Percentiles rank a stretch among this genome's conserved stretches.
phyloP scores from a whole-genome alignment of 1,284 basidiomycete genomes.

The Tylopilus sp. region DNA sequence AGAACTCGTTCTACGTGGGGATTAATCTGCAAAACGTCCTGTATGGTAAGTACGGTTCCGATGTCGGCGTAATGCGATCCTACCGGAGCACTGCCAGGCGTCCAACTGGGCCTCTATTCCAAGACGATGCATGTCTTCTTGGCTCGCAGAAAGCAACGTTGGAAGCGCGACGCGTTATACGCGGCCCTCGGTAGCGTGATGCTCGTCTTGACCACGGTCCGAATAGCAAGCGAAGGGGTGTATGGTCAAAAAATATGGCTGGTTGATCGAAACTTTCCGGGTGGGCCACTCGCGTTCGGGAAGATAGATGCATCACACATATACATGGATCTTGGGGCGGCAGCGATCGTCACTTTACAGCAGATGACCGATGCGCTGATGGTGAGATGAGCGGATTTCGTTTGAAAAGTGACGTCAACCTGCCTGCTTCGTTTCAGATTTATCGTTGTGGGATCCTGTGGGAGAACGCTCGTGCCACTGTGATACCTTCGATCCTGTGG shows the following conservation, averaged over 20 bases:
- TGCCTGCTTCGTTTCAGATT: constrained; percentile 8
- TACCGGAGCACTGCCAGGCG: background rate
- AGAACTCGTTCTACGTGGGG: constrained; percentile 10
- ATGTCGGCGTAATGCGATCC: background rate
- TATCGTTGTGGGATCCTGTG: constrained; percentile 13
- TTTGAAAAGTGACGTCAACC: background rate
- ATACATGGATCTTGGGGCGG: constrained; percentile 3
- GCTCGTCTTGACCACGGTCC: constrained; percentile 8
- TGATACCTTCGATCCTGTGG: constrained; percentile 16
- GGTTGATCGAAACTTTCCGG: constrained; percentile 1
- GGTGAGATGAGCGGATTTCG: background rate
- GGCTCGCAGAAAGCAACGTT: background rate
- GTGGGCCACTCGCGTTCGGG: constrained; percentile 3
- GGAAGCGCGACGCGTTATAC: constrained; percentile 10
- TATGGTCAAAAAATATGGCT: constrained; percentile 11
- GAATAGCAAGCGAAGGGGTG: background rate
- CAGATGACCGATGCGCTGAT: constrained; percentile 13
- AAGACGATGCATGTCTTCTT: constrained; percentile 7
- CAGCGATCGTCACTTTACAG: constrained; percentile 3
- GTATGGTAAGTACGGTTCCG: constrained; percentile 5
- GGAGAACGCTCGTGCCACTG: constrained; percentile 3
- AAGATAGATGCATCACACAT: background rate
- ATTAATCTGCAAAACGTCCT: constrained; percentile 8
- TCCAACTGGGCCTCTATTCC: constrained; percentile 13
- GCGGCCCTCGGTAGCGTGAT: constrained; percentile 13